Conservation (phyloP, 257 asterid genomes). For the Penstemon newberryi region DNA sequence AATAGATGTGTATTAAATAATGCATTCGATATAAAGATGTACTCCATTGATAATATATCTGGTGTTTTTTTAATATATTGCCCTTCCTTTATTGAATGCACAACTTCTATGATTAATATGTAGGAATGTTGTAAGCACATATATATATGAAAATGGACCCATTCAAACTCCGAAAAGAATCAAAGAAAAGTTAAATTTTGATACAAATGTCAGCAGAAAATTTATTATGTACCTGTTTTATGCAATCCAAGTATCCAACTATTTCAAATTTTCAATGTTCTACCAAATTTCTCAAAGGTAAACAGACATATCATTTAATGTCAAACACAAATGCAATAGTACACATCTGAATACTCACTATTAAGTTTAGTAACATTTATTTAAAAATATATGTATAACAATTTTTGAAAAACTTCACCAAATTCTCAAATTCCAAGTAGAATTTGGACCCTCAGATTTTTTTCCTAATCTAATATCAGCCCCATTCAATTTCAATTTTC, state of each 20-base stretch:
- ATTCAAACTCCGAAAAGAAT: conserved; percentile 17
- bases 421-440: no score
- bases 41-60: no score
- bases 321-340: conserved; percentile 12
- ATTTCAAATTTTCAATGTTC: conserved; percentile 28
- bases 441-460: no score
- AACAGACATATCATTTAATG: conserved; percentile 42
- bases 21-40: no score
- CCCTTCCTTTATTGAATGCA: conserved; percentile 6
- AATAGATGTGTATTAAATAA: background rate
- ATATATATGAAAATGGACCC: conserved; percentile 3
- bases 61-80: background rate
- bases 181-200: background rate
- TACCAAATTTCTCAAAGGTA: conserved; percentile 31
- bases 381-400: conserved; percentile 3
- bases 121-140: conserved; percentile 21
- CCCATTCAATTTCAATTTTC: no score
- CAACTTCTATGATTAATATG: background rate
- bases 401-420: no score
- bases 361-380: background rate
- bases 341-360: background rate
- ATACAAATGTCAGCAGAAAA: conserved; percentile 16
- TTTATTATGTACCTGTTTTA: background rate
- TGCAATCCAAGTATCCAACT: conserved; percentile 8
- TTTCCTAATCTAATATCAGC: no score